Evolutionary conservation across 2,329 filamentous ascomycete species (phyloP).

Genomic region (Sporothrix curviconia): DNA sequence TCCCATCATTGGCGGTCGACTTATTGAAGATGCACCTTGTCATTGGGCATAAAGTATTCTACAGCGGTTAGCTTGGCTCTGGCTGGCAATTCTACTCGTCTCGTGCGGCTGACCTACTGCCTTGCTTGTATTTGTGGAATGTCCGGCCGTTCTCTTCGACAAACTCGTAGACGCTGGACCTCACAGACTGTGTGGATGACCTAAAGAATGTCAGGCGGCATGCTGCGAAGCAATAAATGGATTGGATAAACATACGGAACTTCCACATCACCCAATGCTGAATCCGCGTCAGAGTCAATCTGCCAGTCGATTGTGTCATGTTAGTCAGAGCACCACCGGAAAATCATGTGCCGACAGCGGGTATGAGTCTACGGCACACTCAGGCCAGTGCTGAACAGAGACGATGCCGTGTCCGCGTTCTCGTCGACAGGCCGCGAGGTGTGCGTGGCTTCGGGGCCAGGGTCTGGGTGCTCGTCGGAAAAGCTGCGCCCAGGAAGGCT

Average conservation of each 20-base stretch:
- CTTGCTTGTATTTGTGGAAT: constrained; percentile 20
- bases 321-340: too few species aligned
- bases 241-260: neutral
- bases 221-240: too few species aligned
- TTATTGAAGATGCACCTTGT: constrained; percentile 8
- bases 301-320: neutral
- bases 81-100: neutral
- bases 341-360: neutral
- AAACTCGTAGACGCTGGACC: constrained; percentile 19
- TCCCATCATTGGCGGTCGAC: neutral
- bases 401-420: constrained; percentile 10
- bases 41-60: constrained; percentile 20
- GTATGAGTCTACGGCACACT: too few species aligned
- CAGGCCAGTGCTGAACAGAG: constrained; percentile 17
- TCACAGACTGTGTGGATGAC: constrained; percentile 16
- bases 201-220: neutral
- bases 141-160: constrained; percentile 20
- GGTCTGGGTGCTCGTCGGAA: neutral
- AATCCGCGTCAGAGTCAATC: constrained; percentile 16
- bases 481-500: neutral
- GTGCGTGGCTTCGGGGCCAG: neutral
- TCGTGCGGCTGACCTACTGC: constrained; percentile 5
- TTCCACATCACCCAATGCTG: constrained; percentile 13
- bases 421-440: neutral
- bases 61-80: neutral